Evolutionary conservation across 176 grass and related monocot genomes (phyloP).

Genomic region (Oryza longistaminata): DNA sequence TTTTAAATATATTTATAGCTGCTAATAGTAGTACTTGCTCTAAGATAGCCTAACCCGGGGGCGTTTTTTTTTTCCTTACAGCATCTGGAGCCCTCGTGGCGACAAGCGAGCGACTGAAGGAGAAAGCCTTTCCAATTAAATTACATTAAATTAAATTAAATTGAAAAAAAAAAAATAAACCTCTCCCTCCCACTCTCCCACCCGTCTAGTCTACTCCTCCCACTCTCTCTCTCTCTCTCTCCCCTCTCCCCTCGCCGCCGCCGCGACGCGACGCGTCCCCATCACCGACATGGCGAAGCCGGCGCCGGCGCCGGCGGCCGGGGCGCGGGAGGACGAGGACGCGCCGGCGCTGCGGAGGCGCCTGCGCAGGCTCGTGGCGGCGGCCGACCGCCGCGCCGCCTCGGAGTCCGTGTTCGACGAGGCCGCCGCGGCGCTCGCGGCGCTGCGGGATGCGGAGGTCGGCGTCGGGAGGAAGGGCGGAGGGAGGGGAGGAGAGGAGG

Average conservation of each 20-base stretch:
- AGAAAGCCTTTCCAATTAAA: too few species aligned
- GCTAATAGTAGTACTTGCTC: too few species aligned
- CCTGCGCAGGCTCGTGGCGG: constrained; percentile 47
- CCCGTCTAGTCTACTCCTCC: neutral
- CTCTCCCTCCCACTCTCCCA: neutral
- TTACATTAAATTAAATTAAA: too few species aligned
- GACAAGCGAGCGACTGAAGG: too few species aligned
- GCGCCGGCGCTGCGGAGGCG: constrained; percentile 44
- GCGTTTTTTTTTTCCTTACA: too few species aligned
- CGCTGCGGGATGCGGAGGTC: constrained; percentile 51
- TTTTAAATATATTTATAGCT: too few species aligned
- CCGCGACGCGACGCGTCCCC: neutral
- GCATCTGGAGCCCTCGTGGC: too few species aligned
- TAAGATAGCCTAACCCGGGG: too few species aligned
- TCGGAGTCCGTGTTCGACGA: constrained; percentile 46
- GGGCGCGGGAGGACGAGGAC: constrained; percentile 13
- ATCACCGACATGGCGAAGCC: constrained; percentile 40
- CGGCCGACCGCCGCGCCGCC: constrained; percentile 34
- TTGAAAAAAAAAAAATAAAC: neutral
- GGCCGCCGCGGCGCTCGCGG: constrained; percentile 52
- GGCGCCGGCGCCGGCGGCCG: constrained; percentile 40
- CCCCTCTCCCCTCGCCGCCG: too few species aligned
- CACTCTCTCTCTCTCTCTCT: neutral
- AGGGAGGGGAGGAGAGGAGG: constrained; percentile 3
- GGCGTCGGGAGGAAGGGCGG: constrained; percentile 2